Evolutionary conservation across 805 yeast genomes (phyloP).

Genomic region (Saccharomyces mikatae): DNA sequence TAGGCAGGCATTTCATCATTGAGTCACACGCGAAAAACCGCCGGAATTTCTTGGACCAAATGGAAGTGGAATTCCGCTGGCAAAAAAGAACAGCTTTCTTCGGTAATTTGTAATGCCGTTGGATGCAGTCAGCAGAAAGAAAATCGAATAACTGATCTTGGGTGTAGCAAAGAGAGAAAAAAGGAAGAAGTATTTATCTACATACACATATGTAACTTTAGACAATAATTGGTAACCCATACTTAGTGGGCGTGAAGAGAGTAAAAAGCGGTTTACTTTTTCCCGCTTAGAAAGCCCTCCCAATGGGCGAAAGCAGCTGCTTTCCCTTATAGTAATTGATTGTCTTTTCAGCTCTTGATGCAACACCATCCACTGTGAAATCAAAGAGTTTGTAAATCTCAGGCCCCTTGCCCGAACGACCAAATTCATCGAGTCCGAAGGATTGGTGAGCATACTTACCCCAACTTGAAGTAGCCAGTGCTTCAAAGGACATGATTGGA

Average conservation of each 20-base stretch:
- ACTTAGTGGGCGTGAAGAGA: neutral
- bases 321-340: conserved; percentile 76
- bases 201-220: neutral
- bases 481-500: conserved; percentile 91
- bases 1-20: neutral
- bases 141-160: neutral
- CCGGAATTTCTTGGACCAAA: neutral
- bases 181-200: neutral
- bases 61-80: neutral
- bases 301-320: conserved; percentile 64
- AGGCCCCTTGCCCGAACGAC: conserved; percentile 87
- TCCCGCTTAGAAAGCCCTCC: conserved; percentile 56
- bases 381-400: conserved; percentile 78
- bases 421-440: conserved; percentile 90
- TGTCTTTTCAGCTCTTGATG: conserved; percentile 73
- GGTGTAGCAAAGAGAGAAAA: neutral
- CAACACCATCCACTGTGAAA: conserved; percentile 89
- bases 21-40: neutral
- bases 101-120: neutral
- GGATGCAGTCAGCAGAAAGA: neutral
- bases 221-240: neutral
- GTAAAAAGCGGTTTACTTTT: neutral
- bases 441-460: conserved; percentile 90
- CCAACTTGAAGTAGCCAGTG: conserved; percentile 87
- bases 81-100: neutral